These are phyloP conservation scores for Gnomoniopsis smithogilvyi DNA, from an alignment of 2,329 filamentous ascomycete species.

Conservation along the genomic window DNA sequence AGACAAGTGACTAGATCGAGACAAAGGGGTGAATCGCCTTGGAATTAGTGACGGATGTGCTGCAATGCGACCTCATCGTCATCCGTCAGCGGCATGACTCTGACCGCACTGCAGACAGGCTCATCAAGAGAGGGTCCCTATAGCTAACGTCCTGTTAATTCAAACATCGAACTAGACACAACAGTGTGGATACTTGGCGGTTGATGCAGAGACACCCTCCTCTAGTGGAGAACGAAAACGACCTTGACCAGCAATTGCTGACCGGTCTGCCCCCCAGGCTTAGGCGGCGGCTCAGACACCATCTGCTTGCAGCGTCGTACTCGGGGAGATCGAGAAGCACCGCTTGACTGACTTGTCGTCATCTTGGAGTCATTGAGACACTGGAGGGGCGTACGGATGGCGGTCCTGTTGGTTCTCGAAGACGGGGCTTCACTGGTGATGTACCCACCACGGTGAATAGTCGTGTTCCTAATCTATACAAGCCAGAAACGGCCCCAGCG, in stretches of 20 bases:
- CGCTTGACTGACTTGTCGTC: not conserved
- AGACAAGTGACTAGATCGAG: not conserved
- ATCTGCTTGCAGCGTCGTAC: not conserved
- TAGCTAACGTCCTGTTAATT: no score
- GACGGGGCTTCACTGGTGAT: not conserved
- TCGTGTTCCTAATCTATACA: not conserved
- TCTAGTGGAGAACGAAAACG: not conserved
- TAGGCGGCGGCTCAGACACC: not conserved
- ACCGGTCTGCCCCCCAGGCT: not conserved
- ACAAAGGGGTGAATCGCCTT: not conserved
- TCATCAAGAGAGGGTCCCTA: no score
- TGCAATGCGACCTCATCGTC: no score
- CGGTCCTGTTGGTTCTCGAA: not conserved
- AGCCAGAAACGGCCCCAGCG: conserved; percentile 5
- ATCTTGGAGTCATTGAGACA: not conserved
- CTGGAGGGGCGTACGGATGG: not conserved
- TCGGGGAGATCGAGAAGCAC: not conserved
- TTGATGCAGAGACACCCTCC: no score
- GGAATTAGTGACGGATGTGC: not conserved
- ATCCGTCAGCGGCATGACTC: not conserved
- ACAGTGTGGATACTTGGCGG: no score
- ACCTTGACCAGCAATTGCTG: not conserved
- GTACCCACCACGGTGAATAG: conserved; percentile 5
- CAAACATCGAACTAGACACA: no score
- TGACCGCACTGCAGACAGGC: no score